These are phyloP conservation scores for Candida buenavistaensis DNA, from an alignment of 1,139 yeast genomes.

Conservation along the genomic window DNA sequence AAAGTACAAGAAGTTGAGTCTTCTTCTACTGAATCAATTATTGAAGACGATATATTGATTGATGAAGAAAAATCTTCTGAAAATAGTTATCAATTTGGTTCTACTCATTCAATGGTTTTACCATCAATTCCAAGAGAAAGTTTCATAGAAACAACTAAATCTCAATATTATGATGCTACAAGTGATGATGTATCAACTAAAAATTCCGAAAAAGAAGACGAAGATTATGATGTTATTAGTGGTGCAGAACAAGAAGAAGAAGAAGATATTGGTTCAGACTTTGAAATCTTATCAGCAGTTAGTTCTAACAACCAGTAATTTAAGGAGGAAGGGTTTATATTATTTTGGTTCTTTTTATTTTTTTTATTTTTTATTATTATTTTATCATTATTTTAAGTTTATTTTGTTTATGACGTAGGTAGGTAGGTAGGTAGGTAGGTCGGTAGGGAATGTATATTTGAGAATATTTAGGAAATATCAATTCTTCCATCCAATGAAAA, in stretches of 20 bases:
- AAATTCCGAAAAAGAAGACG: constrained; percentile 11
- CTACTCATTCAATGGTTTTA: constrained; percentile 34
- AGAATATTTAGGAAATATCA: no score
- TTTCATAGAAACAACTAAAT: constrained; percentile 15
- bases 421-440: background rate
- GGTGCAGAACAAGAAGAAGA: constrained; percentile 28
- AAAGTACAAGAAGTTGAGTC: no score
- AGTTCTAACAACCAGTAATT: constrained; percentile 14
- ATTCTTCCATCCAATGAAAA: constrained; percentile 90
- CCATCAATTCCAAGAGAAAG: constrained; percentile 36
- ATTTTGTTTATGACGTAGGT: background rate
- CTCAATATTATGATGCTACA: constrained; percentile 27
- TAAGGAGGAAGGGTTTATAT: background rate
- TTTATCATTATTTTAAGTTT: constrained; percentile 1
- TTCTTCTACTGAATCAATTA: constrained; percentile 13
- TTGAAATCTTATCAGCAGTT: constrained; percentile 38
- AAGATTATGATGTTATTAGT: constrained; percentile 38
- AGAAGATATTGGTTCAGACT: constrained; percentile 36
- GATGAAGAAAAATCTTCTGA: background rate
- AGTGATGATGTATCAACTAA: constrained; percentile 10
- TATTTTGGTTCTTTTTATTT: background rate
- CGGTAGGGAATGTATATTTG: constrained; percentile 1
- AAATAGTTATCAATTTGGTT: constrained; percentile 15
- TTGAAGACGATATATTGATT: background rate
- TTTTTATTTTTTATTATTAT: constrained; percentile 1